Evolutionary conservation across 2,329 filamentous ascomycete species (phyloP), one percentile per base, ranked within the genome.

Genomic region (Ascochyta fabae): DNA sequence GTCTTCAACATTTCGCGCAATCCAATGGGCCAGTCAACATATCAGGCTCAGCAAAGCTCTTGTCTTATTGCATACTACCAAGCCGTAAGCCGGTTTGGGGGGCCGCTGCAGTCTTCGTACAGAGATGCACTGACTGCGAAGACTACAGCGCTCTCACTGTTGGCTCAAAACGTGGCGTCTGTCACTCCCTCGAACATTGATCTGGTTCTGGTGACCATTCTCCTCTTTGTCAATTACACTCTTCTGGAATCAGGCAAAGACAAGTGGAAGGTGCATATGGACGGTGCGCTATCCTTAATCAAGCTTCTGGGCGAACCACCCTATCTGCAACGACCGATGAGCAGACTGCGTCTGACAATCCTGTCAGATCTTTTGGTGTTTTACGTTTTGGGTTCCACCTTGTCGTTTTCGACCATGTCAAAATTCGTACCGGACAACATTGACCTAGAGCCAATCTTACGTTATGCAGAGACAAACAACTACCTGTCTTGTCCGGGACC

Each of bases 251-350:
- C 81, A 0, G 81, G 81, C 13, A 77, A 75, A 44, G 80, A 80
- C 10, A 77, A 80, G 31, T 83, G 81, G 81, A 82, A 77, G 59
- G 76, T 79, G 31, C 81, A 83, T 55, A 75, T 82, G 44, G 79
- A 81, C 55, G 81, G 81, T 6, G 81, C 80, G n/a, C 78, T 79
- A 59, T 77, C 75, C 50, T 70, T 83, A 19, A 74, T 83, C 24
- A 72, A 75, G 35, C 70, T 71, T 8, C 68, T 79, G 26, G 69
- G 74, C 49, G 64, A 66, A 12, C 66, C 68, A 19, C 53, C 65
- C 2, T 71, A 68, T 33, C 26, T 66, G 26, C 68, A 70, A 24
- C 59, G 58, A 15, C 62, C 67, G 3, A 75, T 75, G 66, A 75
- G 68, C 44, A 59, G 62, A 48, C 49, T 76, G 12, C 71, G 73